These are phyloP conservation scores for Pyrus pyrifolia DNA, from an alignment of 306 rosid genomes.

Conservation along the genomic window DNA sequence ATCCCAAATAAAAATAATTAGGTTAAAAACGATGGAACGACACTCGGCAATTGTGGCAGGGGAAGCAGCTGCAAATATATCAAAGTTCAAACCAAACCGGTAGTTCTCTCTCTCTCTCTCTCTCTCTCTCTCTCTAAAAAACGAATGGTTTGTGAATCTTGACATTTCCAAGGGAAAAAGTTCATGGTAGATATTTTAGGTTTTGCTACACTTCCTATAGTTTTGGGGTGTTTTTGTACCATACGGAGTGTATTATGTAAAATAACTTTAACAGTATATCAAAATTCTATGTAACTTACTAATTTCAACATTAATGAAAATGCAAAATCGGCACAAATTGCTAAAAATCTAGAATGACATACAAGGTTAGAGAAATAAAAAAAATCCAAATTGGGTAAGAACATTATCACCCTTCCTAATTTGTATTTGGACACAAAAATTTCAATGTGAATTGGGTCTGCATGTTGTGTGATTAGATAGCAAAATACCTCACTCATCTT, in stretches of 20 bases:
- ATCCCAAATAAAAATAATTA: background rate
- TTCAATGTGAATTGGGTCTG: background rate
- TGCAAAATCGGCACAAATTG: too few species aligned
- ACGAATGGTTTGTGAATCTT: background rate
- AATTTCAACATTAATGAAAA: too few species aligned
- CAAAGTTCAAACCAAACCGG: background rate
- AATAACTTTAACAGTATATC: too few species aligned
- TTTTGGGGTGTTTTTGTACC: background rate
- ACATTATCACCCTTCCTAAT: background rate
- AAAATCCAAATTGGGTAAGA: background rate
- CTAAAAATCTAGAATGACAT: background rate
- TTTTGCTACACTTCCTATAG: background rate
- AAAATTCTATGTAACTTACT: too few species aligned
- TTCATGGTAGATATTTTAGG: too few species aligned
- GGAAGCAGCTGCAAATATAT: background rate
- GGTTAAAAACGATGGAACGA: background rate
- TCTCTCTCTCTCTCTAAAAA: too few species aligned
- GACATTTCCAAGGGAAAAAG: background rate
- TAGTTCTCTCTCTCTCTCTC: background rate
- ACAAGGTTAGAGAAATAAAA: background rate
- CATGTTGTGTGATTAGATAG: background rate
- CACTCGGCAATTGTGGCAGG: background rate
- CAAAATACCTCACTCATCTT: background rate
- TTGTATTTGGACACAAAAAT: background rate
- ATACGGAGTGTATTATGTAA: too few species aligned